Conservation (phyloP, 2,329 filamentous ascomycete genomes). For the Apiospora pterosperma region DNA sequence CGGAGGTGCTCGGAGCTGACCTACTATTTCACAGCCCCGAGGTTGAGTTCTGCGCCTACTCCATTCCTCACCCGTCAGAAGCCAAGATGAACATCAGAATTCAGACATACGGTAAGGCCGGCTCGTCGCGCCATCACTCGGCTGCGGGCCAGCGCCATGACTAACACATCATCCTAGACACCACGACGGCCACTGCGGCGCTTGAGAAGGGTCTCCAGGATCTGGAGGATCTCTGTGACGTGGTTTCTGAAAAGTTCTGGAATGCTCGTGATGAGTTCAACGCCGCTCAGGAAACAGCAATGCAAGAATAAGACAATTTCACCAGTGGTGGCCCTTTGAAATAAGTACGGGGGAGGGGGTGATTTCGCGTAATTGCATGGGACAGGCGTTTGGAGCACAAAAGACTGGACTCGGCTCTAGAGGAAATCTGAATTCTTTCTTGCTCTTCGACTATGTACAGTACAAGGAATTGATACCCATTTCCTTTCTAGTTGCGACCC, state of each 20-base stretch:
- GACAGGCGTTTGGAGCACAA: constrained; percentile 28
- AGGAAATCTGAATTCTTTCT: constrained; percentile 29
- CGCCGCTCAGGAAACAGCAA: constrained; percentile 7
- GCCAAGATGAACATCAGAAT: constrained; percentile 96
- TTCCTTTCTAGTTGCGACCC: constrained; percentile 53
- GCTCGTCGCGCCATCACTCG: neutral
- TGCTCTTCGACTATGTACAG: constrained; percentile 32
- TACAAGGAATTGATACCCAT: constrained; percentile 25
- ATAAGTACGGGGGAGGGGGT: neutral
- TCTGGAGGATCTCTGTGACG: constrained; percentile 87
- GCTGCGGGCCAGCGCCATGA: neutral
- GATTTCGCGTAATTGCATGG: constrained; percentile 6
- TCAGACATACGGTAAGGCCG: constrained; percentile 81
- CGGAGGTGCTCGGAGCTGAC: neutral
- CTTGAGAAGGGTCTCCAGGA: constrained; percentile 88
- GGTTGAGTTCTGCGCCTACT: constrained; percentile 97
- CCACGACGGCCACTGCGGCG: constrained; percentile 76
- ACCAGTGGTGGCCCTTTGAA: constrained; percentile 5
- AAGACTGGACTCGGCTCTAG: constrained; percentile 19
- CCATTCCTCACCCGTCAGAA: constrained; percentile 95
- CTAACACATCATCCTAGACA: constrained; percentile 48
- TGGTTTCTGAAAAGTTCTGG: constrained; percentile 87
- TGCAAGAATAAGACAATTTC: constrained; percentile 1
- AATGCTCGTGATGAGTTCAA: constrained; percentile 61
- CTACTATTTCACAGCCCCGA: constrained; percentile 64